phyloP scores from a whole-genome alignment of 2,329 filamentous ascomycete genomes.

The Aphanocladium album region DNA sequence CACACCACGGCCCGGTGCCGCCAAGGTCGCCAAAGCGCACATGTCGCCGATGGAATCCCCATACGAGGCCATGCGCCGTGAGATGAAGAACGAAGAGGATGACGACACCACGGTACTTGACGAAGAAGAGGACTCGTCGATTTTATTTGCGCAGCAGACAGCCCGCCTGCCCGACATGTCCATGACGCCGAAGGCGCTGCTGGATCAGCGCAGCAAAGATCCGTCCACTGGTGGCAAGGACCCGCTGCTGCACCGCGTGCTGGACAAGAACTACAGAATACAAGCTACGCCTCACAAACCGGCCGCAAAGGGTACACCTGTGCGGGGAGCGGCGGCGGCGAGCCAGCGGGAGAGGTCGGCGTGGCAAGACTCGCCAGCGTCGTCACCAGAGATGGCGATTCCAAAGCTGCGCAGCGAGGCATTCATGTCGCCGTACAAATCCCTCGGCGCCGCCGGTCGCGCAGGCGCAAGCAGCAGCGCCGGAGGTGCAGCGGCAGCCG shows the following conservation, averaged over 20 bases:
- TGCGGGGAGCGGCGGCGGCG: constrained; percentile 32
- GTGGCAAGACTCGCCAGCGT: constrained; percentile 58
- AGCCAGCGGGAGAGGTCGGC: constrained; percentile 25
- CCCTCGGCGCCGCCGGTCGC: not conserved
- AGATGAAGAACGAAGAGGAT: constrained; percentile 50
- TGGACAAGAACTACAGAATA: constrained; percentile 92
- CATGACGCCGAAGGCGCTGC: constrained; percentile 53
- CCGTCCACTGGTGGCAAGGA: constrained; percentile 50
- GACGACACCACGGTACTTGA: constrained; percentile 31
- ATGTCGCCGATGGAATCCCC: constrained; percentile 68
- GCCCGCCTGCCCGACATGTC: constrained; percentile 57
- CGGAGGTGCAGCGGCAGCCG: not conserved
- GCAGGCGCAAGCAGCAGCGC: not conserved
- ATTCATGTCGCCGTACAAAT: constrained; percentile 43
- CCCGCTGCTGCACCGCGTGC: constrained; percentile 80
- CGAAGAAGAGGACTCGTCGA: constrained; percentile 38
- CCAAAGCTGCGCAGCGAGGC: constrained; percentile 81
- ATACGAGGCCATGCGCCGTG: constrained; percentile 67
- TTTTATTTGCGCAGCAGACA: constrained; percentile 48
- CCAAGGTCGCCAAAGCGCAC: constrained; percentile 44
- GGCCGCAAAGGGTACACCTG: constrained; percentile 39
- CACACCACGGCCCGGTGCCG: constrained; percentile 57
- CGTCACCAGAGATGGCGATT: constrained; percentile 71
- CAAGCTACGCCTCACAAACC: constrained; percentile 80
- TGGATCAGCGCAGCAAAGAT: constrained; percentile 26